These are phyloP conservation scores for Piloderma croceum DNA, from an alignment of 768 basidiomycete genomes.

Conservation along the genomic window DNA sequence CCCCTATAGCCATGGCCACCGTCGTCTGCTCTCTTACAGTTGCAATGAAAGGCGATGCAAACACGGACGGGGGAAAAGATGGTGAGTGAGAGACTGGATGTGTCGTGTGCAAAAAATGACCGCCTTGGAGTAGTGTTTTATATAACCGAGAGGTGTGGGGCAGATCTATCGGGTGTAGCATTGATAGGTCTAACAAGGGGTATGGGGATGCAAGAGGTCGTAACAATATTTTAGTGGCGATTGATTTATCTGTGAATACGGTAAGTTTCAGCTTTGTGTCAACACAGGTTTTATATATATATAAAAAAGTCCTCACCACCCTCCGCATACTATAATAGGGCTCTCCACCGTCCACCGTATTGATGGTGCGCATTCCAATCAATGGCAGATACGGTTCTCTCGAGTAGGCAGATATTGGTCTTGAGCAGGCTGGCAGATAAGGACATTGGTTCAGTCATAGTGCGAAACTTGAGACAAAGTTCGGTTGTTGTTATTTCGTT, in stretches of 20 bases:
- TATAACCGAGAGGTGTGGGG: conserved; percentile 79
- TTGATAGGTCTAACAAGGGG: conserved; percentile 43
- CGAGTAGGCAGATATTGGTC: no score
- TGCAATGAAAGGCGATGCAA: conserved; percentile 54
- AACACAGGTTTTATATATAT: no score
- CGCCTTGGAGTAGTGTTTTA: conserved; percentile 87
- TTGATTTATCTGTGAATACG: conserved; percentile 67
- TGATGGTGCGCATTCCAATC: no score
- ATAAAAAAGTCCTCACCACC: no score
- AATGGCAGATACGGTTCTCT: no score
- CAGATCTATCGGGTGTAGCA: conserved; percentile 70
- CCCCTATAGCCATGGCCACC: conserved; percentile 50
- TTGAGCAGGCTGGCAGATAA: no score
- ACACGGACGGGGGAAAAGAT: conserved; percentile 51
- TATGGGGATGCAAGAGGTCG: conserved; percentile 51
- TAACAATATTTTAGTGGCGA: conserved; percentile 56
- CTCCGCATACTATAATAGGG: no score
- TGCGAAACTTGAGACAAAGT: no score
- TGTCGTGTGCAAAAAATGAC: conserved; percentile 70
- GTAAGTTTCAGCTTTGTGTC: no score
- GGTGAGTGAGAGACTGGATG: conserved; percentile 46
- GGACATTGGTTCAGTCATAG: no score
- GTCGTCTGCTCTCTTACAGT: conserved; percentile 47
- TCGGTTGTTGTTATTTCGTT: no score
- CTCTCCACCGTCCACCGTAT: no score